These are phyloP conservation scores for Ophiostoma fasciatum DNA, from an alignment of 2,329 filamentous ascomycete species.

Conservation along the genomic window DNA sequence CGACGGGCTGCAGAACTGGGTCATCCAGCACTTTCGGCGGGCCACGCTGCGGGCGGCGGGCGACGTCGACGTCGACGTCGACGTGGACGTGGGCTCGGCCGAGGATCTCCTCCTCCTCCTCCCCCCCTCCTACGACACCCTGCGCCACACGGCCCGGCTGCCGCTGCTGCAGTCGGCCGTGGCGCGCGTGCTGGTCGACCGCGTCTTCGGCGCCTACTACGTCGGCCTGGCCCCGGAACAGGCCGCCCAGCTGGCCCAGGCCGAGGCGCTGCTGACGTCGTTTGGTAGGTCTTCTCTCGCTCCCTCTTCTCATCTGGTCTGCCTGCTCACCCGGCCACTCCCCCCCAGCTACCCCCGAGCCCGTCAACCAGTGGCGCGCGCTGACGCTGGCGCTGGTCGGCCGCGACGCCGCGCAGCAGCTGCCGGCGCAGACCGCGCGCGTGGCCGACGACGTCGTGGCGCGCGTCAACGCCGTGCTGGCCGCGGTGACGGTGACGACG, in stretches of 20 bases:
- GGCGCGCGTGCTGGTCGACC: conserved; percentile 43
- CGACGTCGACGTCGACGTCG: conserved; percentile 24
- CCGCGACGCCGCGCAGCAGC: conserved; percentile 32
- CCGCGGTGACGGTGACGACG: conserved; percentile 12
- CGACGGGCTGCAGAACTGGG: conserved; percentile 61
- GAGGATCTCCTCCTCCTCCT: conserved; percentile 33
- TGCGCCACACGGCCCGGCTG: conserved; percentile 40
- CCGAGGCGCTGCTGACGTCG: conserved; percentile 30
- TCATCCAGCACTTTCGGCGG: conserved; percentile 52
- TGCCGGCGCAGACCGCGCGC: conserved; percentile 29
- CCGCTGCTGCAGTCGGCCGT: conserved; percentile 49
- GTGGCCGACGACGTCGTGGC: conserved; percentile 28
- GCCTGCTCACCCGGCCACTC: conserved; percentile 5
- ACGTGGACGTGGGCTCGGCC: conserved; percentile 26
- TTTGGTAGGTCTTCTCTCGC: conserved; percentile 22
- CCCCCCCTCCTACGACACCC: conserved; percentile 43
- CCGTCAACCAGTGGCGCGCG: conserved; percentile 52
- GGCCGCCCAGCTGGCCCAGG: conserved; percentile 31
- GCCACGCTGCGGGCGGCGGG: conserved; percentile 36
- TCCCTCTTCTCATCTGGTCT: neutral
- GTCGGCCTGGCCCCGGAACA: conserved; percentile 44
- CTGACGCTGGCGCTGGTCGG: conserved; percentile 45
- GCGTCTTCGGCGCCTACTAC: conserved; percentile 47
- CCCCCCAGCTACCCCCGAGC: conserved; percentile 10
- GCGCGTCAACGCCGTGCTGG: conserved; percentile 33